phyloP scores from a whole-genome alignment of 441 rosid species.

The Mallotus repandus region DNA sequence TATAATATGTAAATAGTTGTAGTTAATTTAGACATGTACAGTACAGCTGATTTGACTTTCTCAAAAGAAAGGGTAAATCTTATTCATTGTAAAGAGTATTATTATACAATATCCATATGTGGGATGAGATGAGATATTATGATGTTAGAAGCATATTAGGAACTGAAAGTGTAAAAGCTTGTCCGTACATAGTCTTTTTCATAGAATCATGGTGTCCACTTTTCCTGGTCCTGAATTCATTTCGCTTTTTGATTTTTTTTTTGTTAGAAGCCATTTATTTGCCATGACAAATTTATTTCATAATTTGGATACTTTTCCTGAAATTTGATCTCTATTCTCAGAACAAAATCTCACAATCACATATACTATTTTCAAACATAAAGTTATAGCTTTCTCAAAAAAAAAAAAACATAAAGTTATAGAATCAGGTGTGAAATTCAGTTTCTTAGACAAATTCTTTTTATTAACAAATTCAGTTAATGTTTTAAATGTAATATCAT shows the following conservation, averaged over 20 bases:
- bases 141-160: background rate
- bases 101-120: background rate
- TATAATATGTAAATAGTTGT: too few species aligned
- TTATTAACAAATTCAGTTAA: background rate
- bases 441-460: background rate
- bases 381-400: too few species aligned
- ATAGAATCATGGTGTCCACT: slow-evolving; percentile 8
- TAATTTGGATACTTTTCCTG: too few species aligned
- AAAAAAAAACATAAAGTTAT: background rate
- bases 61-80: background rate
- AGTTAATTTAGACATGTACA: too few species aligned
- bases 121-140: too few species aligned
- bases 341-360: slow-evolving; percentile 3
- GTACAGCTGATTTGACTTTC: too few species aligned
- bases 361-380: slow-evolving; percentile 2
- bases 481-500: slow-evolving; percentile 1
- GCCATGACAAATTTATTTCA: too few species aligned
- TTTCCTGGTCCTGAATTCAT: background rate
- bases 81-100: background rate
- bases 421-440: background rate
- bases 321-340: background rate
- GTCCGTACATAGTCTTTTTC: slow-evolving; percentile 12
- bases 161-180: background rate
- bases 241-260: background rate
- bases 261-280: background rate